Evolutionary conservation across 73 alveolate genomes (phyloP), one percentile per base, ranked within the genome.

Genomic region (Tetrahymena thermophila): DNA sequence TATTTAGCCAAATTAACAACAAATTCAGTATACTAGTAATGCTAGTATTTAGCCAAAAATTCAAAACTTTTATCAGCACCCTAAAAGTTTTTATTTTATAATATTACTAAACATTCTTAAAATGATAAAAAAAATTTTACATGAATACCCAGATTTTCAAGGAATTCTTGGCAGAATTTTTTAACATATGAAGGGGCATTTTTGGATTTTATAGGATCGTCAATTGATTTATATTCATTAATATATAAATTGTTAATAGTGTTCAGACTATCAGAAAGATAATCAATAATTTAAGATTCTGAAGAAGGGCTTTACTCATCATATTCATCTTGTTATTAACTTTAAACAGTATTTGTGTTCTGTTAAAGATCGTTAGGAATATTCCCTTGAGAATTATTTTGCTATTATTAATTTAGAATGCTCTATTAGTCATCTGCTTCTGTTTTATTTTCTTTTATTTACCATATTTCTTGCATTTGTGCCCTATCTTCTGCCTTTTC

Each of bases 61-160:
- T 95, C 97, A 95, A 85, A 95, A 42, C 95, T 71, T 28, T 85
- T 56, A 1, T 95, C 97, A 35, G 97, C 95, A 85, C 94, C 94
- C 94, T 95, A 85, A 44, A 40, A 38, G 13, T 56, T 58, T 19
- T 19, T 56, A 10, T 8, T 19, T 17, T 71, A n/a, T 25, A n/a
- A 71, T 7, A 40, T 40, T 40, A 40, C 37, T 71, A 25, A 71
- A 71, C 10, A 19, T 50, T 19, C 15, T 14, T 25, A 71, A 71
- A 71, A 28, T n/a, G 85, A 56, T 0, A 56, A 31, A 71, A 71
- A 3, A 23, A 71, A 71, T 0, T 25, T n/a, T 71, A 71, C 89
- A 9, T 71, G 31, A 10, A 71, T 25, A 8, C 89, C 89, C 35
- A 71, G 35, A n/a, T 71, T 71, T 71, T 71, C 89, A 28, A 71